phyloP scores from a whole-genome alignment of 257 asterid genomes.

The Pogostemon cablin region DNA sequence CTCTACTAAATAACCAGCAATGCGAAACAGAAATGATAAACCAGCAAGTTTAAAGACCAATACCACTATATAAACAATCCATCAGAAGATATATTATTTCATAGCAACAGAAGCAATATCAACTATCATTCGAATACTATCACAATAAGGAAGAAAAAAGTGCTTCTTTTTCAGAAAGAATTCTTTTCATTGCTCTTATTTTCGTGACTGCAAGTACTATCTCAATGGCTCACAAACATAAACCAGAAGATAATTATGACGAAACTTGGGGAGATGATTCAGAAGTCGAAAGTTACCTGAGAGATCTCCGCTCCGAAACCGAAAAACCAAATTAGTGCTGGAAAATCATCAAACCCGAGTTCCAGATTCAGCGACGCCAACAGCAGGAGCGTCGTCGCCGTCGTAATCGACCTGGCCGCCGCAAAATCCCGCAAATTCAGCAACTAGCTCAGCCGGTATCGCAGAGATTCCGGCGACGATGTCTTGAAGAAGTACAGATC shows the following conservation, averaged over 20 bases:
- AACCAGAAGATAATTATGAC: not conserved
- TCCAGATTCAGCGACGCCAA: slow-evolving; percentile 15
- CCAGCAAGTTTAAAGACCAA: no score
- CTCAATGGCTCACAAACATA: slow-evolving; percentile 5
- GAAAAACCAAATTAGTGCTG: slow-evolving; percentile 19
- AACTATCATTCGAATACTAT: not conserved
- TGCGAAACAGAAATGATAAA: no score
- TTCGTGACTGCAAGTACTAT: slow-evolving; percentile 2
- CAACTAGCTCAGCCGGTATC: slow-evolving; percentile 4
- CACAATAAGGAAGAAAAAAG: not conserved
- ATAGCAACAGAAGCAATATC: no score
- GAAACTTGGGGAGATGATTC: not conserved
- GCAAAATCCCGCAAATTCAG: slow-evolving; percentile 11
- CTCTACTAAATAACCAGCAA: no score
- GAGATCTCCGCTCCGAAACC: slow-evolving; percentile 33
- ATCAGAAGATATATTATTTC: no score
- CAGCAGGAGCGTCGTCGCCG: slow-evolving; percentile 4
- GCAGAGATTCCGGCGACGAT: slow-evolving; percentile 5
- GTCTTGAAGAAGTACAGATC: slow-evolving; percentile 26
- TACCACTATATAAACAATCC: no score
- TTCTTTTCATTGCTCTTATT: slow-evolving; percentile 17
- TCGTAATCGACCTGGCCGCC: slow-evolving; percentile 31
- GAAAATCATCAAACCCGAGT: slow-evolving; percentile 21
- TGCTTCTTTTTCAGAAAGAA: not conserved
- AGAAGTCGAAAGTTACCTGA: not conserved